Evolutionary conservation across 2,329 filamentous ascomycete genomes (phyloP), one percentile per base, ranked within the genome.

Genomic region (Colletotrichum simmondsii): DNA sequence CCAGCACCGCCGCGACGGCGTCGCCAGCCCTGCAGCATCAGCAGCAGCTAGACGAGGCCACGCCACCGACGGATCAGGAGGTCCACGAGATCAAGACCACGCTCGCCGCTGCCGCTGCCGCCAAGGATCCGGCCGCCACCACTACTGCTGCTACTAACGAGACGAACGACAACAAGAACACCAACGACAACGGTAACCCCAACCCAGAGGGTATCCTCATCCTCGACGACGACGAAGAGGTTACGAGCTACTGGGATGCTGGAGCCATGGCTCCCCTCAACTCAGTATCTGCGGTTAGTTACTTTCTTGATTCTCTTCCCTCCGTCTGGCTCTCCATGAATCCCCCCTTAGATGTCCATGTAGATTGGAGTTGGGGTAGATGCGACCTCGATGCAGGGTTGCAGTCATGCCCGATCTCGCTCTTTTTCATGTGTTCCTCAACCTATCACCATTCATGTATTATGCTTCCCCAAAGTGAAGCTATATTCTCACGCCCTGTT

Each of bases 241-340:
- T 82, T 54, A 87, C 88, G 54, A 82, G 85, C 65, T 91, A 91
- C 79, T 91, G 89, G 84, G 87, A 91, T 83, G 84, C 86, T 57
- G 81, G 85, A 72, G 87, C 85, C 75, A 91, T 91, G 89, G 86
- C 88, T 71, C 85, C 87, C 71, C 81, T 91, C 66, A 91, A 86
- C 76, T 80, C 87, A 76, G 82, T 84, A 68, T 90, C 89, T 75
- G 83, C 85, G 79, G 89, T 91, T 76, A 83, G 88, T 88, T 77
- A 66, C 8, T 22, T 49, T 49, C 42, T 49, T 4, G 16, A n/a
- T 11, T n/a, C 42, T 49, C 16, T 49, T 22, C 42, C 3, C 19
- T 49, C 42, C 42, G 19, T 49, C 16, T 46, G 42, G 14, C 42
- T 37, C n/a, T 6, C 35, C 26, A 49, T n/a, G 32, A 35, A 35